Percentiles rank a stretch among this genome's conserved stretches.
phyloP scores from a whole-genome alignment of 352 stramenopile species.

The Phytophthora pisi region DNA sequence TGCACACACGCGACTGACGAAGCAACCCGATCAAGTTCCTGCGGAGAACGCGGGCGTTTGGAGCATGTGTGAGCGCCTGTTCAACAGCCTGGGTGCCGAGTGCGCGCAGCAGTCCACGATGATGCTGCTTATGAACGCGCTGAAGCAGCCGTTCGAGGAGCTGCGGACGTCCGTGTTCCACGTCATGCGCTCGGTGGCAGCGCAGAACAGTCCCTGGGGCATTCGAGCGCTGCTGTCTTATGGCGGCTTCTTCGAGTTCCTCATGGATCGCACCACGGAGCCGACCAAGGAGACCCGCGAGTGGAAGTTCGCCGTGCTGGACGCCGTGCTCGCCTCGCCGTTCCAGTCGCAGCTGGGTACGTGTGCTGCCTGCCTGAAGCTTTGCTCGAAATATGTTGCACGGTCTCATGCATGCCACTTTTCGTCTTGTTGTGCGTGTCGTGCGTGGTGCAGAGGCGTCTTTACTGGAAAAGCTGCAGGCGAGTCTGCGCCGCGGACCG shows the following conservation, averaged over 20 bases:
- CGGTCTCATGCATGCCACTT: slow-evolving; percentile 22
- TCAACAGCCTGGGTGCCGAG: slow-evolving; percentile 63
- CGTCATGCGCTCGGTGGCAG: slow-evolving; percentile 77
- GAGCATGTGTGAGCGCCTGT: slow-evolving; percentile 68
- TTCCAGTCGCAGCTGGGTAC: slow-evolving; percentile 66
- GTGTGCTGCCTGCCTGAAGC: slow-evolving; percentile 10
- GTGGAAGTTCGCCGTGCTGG: slow-evolving; percentile 90
- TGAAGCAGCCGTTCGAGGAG: slow-evolving; percentile 87
- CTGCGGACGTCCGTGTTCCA: slow-evolving; percentile 77
- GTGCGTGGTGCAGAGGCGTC: slow-evolving; percentile 44
- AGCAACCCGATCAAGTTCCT: slow-evolving; percentile 38
- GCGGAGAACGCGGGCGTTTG: slow-evolving; percentile 70
- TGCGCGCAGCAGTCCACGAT: slow-evolving; percentile 63
- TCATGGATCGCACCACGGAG: slow-evolving; percentile 82
- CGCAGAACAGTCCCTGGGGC: slow-evolving; percentile 83
- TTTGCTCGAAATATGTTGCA: slow-evolving; percentile 10
- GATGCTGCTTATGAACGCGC: slow-evolving; percentile 69
- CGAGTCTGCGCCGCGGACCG: slow-evolving; percentile 61
- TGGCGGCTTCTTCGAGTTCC: slow-evolving; percentile 86
- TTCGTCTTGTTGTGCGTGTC: slow-evolving; percentile 30
- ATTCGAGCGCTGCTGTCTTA: slow-evolving; percentile 70
- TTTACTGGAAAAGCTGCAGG: slow-evolving; percentile 62
- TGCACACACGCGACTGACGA: slow-evolving; percentile 49
- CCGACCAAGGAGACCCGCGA: slow-evolving; percentile 84
- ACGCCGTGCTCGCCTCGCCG: slow-evolving; percentile 72